phyloP scores from a whole-genome alignment of 257 asterid species.

The Rubia yunnanensis region DNA sequence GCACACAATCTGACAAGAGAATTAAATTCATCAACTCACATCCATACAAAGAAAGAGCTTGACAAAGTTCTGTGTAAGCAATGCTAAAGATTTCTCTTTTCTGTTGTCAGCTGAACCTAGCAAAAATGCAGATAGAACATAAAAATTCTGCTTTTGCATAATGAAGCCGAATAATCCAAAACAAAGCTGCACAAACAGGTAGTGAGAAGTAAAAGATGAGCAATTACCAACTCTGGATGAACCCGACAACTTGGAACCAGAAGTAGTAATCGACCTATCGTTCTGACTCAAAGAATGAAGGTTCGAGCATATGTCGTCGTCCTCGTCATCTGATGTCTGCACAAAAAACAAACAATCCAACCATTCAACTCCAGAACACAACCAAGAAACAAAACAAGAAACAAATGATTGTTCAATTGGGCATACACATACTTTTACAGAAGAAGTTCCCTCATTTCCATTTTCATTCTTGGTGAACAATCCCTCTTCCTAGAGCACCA shows the following conservation, averaged over 20 bases:
- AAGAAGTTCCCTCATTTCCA: constrained; percentile 42
- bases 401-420: neutral
- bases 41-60: constrained; percentile 88
- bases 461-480: constrained; percentile 40
- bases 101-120: constrained; percentile 49
- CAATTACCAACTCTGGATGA: constrained; percentile 36
- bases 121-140: neutral
- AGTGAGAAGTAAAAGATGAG: neutral
- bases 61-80: constrained; percentile 91
- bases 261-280: constrained; percentile 37
- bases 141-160: neutral
- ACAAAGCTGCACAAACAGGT: neutral
- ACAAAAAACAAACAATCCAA: neutral
- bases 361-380: neutral
- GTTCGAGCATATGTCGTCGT: constrained; percentile 52
- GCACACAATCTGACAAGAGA: neutral
- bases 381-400: neutral
- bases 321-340: constrained; percentile 83
- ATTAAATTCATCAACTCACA: constrained; percentile 33
- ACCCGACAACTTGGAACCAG: constrained; percentile 29
- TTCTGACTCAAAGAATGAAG: constrained; percentile 35
- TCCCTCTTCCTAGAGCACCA: constrained; percentile 52
- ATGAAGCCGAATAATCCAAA: neutral
- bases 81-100: constrained; percentile 88
- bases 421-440: constrained; percentile 41